These are phyloP conservation scores for Phoma herbarum DNA, from an alignment of 2,329 filamentous ascomycete genomes.

Conservation along the genomic window DNA sequence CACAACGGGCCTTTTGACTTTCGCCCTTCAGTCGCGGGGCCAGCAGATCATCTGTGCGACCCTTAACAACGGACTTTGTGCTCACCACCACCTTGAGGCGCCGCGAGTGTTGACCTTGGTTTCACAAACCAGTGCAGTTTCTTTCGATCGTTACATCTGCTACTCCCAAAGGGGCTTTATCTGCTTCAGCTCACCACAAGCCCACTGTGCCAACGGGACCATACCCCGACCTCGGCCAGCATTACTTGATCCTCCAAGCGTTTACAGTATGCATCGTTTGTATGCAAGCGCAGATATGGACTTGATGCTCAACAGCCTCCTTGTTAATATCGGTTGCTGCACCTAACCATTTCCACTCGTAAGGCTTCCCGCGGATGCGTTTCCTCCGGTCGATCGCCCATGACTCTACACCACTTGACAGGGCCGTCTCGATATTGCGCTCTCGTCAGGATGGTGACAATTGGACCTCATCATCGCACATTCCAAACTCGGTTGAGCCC, in stretches of 20 bases:
- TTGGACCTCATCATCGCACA: constrained; percentile 11
- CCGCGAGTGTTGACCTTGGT: constrained; percentile 33
- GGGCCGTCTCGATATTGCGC: not conserved
- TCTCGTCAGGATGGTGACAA: not conserved
- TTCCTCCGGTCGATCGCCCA: constrained; percentile 2
- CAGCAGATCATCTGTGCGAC: constrained; percentile 32
- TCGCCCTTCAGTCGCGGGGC: constrained; percentile 18
- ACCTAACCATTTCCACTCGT: constrained; percentile 2
- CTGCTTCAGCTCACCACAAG: constrained; percentile 32
- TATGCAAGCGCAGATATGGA: constrained; percentile 5
- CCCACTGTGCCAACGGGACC: not conserved
- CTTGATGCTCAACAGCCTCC: not conserved
- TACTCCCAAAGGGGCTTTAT: constrained; percentile 40
- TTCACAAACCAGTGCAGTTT: constrained; percentile 39
- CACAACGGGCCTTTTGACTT: constrained; percentile 1
- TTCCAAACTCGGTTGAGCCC: constrained; percentile 40
- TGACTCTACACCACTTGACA: not conserved
- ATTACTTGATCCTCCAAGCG: constrained; percentile 2
- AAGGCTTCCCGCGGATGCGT: constrained; percentile 1
- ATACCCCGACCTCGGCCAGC: constrained; percentile 14
- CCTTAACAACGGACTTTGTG: constrained; percentile 29
- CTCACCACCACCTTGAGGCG: constrained; percentile 25
- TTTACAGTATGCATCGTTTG: not conserved
- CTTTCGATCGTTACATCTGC: constrained; percentile 47
- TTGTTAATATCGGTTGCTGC: constrained; percentile 3